Evolutionary conservation across 1,284 basidiomycete species (phyloP).

Genomic region (Marasmius sp.): DNA sequence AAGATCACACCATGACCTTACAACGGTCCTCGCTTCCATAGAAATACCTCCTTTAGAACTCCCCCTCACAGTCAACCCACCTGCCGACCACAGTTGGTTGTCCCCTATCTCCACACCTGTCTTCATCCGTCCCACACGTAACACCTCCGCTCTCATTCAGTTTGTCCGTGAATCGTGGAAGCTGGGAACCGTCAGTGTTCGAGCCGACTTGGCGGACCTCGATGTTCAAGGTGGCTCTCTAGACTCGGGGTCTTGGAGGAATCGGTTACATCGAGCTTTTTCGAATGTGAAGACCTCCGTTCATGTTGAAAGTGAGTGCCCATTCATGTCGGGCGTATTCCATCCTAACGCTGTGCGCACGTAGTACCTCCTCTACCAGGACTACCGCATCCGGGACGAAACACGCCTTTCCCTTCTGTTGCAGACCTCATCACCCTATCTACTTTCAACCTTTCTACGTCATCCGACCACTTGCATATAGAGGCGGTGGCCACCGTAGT

Average conservation of each 20-base stretch:
- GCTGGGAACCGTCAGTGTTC: slow-evolving; percentile 46
- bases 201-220: slow-evolving; percentile 40
- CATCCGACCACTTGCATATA: slow-evolving; percentile 41
- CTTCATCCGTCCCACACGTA: slow-evolving; percentile 52
- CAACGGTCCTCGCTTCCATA: slow-evolving; percentile 45
- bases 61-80: slow-evolving; percentile 57
- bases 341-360: slow-evolving; percentile 5
- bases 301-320: slow-evolving; percentile 50
- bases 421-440: slow-evolving; percentile 59
- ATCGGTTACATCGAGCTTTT: slow-evolving; percentile 40
- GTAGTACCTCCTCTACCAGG: slow-evolving; percentile 67
- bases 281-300: slow-evolving; percentile 45
- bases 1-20: slow-evolving; percentile 37
- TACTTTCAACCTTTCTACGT: slow-evolving; percentile 56
- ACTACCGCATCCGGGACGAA: slow-evolving; percentile 56
- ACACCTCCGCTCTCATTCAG: slow-evolving; percentile 44
- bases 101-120: slow-evolving; percentile 52
- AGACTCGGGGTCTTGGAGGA: slow-evolving; percentile 49
- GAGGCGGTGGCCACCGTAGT: slow-evolving; percentile 57
- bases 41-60: slow-evolving; percentile 49
- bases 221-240: slow-evolving; percentile 52
- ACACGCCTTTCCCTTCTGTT: slow-evolving; percentile 51
- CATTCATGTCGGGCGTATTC: neutral
- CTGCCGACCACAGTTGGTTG: slow-evolving; percentile 57
- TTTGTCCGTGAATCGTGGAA: slow-evolving; percentile 64